Conservation (phyloP, 345 rosid species). For the Ceriops zippeliana region DNA sequence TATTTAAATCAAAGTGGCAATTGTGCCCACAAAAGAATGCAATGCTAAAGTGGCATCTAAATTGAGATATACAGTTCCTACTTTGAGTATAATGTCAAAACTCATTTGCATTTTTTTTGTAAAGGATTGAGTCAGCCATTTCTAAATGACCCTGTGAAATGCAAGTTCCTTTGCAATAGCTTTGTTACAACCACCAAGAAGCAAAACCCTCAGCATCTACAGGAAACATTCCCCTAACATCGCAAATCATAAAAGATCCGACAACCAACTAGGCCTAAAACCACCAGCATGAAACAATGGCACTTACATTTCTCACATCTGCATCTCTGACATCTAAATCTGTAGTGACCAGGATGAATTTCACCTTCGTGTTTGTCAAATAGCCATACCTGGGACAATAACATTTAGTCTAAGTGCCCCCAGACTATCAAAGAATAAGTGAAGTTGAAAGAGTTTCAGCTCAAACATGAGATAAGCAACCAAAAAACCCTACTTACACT, state of each 20-base stretch:
- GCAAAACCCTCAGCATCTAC: background rate
- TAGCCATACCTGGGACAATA: slow-evolving; percentile 61
- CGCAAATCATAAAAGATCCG: background rate
- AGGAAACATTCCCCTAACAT: background rate
- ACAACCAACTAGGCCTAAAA: background rate
- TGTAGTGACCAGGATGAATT: slow-evolving; percentile 80
- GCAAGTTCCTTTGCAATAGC: background rate
- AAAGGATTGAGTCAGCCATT: too few species aligned
- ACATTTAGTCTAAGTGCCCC: background rate
- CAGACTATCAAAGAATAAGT: background rate
- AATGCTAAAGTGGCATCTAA: too few species aligned
- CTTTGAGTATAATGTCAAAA: too few species aligned
- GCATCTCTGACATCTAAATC: slow-evolving; percentile 90
- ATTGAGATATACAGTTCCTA: too few species aligned
- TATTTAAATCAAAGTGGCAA: too few species aligned
- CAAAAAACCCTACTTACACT: slow-evolving; percentile 52
- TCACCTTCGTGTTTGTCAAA: slow-evolving; percentile 94
- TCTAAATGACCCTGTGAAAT: too few species aligned
- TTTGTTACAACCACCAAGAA: background rate
- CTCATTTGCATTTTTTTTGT: too few species aligned
- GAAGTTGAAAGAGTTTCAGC: background rate
- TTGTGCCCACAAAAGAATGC: too few species aligned
- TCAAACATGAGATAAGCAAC: background rate
- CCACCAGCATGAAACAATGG: background rate
- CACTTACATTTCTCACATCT: slow-evolving; percentile 83